phyloP scores from a whole-genome alignment of 495 filamentous ascomycete genomes.

The Clavariopsis aquatica region DNA sequence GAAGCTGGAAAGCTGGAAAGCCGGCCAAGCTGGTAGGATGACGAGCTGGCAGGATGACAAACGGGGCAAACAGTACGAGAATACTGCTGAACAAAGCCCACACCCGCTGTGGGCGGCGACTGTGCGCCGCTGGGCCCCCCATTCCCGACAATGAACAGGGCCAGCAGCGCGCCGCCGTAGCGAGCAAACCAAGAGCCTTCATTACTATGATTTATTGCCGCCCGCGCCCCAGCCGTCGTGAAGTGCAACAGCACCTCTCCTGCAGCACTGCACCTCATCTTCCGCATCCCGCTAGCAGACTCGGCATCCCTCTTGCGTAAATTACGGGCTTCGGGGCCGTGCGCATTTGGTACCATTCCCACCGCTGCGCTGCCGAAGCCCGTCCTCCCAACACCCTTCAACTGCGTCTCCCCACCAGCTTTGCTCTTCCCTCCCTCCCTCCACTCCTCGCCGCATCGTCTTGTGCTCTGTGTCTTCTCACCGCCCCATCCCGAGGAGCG shows the following conservation, averaged over 20 bases:
- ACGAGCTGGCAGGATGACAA: too few relatives aligned
- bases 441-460: not conserved
- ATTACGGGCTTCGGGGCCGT: not conserved
- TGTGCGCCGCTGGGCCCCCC: too few relatives aligned
- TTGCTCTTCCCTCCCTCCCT: not conserved
- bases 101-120: too few relatives aligned
- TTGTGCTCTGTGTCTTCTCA: too few relatives aligned
- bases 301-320: slow-evolving; percentile 13
- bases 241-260: not conserved
- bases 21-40: too few relatives aligned
- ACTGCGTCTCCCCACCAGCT: slow-evolving; percentile 2
- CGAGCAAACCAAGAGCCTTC: not conserved
- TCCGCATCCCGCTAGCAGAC: slow-evolving; percentile 9
- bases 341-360: too few relatives aligned
- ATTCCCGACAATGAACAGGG: not conserved
- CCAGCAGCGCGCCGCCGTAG: not conserved
- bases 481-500: slow-evolving; percentile 1
- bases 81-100: too few relatives aligned
- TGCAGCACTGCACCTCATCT: slow-evolving; percentile 4
- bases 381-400: not conserved
- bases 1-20: too few relatives aligned
- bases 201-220: not conserved
- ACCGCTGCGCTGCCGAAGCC: slow-evolving; percentile 8
- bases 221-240: not conserved
- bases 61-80: too few relatives aligned